Base-by-base conservation (phyloP, 2,329 filamentous ascomycete genomes). In the Claviceps pazoutovae region DNA sequence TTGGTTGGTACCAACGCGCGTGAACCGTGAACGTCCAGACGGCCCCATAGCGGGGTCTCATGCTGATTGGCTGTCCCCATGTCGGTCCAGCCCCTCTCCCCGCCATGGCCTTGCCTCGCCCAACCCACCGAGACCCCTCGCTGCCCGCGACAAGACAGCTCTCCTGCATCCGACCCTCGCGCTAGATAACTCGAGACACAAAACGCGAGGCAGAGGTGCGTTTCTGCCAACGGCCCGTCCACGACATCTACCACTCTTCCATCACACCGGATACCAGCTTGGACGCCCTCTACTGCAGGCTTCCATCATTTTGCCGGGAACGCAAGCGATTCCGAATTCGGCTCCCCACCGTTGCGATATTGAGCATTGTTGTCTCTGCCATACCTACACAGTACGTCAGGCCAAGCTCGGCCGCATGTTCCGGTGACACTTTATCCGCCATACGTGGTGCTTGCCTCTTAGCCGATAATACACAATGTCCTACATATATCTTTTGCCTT, bases 101-200 rank as follows among this genome's bases (percentile, higher is more conserved):
- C 43, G 34, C 49, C 43, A 51, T 30, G 30, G 36, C 49, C 49
- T 51, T 36, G 41, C 23, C 44, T 23, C 30, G n/a, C 38, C 38
- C 16, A 8, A n/a, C 7, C 38, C 38, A 41, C 38, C 38, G 39
- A 42, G 39, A 42, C 44, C 37, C 16, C 48, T 26, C 41, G 21
- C 26, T 23, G 43, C 26, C 36, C 41, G n/a, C 42, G 13, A 23
- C 42, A 19, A 23, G 42, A 6, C 42, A 23, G 19, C 42, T 50
- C 51, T 55, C 46, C 51, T 51, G 54, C 54, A 53, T 49, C 42
- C 46, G 19, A 39, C 16, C 43, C 49, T 47, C 34, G 46, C 53
- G 51, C 51, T 53, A 51, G 45, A 43, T 21, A 16, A 30, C 44
- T 19, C 37, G 37, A 26, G 21, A 39, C 43, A 43, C 44, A 36